phyloP scores from a whole-genome alignment of 208 protist genomes.

The Leishmania lainsoni region DNA sequence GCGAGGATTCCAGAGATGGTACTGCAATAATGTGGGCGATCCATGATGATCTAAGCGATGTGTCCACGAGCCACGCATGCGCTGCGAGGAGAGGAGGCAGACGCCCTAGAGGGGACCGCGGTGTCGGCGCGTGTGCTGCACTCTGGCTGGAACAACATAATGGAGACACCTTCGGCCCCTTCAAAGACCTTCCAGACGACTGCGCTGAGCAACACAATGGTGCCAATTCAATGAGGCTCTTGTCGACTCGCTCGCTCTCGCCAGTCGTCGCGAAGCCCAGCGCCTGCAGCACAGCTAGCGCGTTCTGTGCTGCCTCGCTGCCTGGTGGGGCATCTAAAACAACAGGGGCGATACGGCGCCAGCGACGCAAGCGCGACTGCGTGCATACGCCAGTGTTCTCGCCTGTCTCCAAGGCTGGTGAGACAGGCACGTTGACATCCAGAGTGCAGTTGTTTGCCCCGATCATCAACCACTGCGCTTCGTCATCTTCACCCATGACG shows the following conservation, averaged over 20 bases:
- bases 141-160: background rate
- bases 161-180: background rate
- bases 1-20: background rate
- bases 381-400: background rate
- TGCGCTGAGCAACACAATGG: background rate
- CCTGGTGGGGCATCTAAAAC: slow-evolving; percentile 22
- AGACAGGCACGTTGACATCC: background rate
- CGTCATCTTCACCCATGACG: background rate
- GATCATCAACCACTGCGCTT: background rate
- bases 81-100: slow-evolving; percentile 31
- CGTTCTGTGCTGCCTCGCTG: slow-evolving; percentile 8
- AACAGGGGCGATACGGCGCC: slow-evolving; percentile 16
- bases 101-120: slow-evolving; percentile 7
- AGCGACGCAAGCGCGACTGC: slow-evolving; percentile 3
- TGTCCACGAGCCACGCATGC: slow-evolving; percentile 25
- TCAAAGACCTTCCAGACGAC: background rate
- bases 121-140: background rate
- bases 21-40: slow-evolving; percentile 7
- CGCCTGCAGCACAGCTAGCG: slow-evolving; percentile 14
- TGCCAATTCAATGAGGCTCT: background rate
- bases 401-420: background rate
- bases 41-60: slow-evolving; percentile 19
- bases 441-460: background rate
- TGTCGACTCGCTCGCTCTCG: background rate
- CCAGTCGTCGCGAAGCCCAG: slow-evolving; percentile 2